Conservation (phyloP, 2,329 filamentous ascomycete genomes). For the Talaromyces sp. region DNA sequence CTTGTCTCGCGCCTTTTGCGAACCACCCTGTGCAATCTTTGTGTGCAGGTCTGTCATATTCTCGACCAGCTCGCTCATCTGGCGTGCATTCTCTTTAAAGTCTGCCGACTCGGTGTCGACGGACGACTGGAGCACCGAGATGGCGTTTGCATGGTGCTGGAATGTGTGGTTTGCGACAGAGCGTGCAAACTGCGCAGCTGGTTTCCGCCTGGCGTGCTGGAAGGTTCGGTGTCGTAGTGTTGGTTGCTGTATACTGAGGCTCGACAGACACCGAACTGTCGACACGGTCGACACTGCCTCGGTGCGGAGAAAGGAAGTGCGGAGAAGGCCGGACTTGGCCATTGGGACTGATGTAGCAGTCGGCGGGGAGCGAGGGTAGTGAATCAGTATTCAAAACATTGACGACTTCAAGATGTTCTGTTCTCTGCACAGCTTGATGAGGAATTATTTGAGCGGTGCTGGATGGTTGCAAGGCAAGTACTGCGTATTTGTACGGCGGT, state of each 20-base stretch:
- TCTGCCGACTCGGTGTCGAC: slow-evolving; percentile 74
- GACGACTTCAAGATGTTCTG: neutral
- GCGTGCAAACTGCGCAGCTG: slow-evolving; percentile 21
- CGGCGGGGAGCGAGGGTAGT: neutral
- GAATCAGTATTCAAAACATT: neutral
- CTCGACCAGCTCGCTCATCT: slow-evolving; percentile 70
- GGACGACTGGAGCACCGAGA: slow-evolving; percentile 71
- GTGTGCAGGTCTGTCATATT: slow-evolving; percentile 66
- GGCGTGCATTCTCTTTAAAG: slow-evolving; percentile 73
- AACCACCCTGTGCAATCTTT: slow-evolving; percentile 69
- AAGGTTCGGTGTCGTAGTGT: slow-evolving; percentile 6
- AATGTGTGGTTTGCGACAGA: slow-evolving; percentile 72
- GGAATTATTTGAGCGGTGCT: neutral
- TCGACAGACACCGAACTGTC: slow-evolving; percentile 15
- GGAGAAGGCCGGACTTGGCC: slow-evolving; percentile 16
- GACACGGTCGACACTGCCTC: slow-evolving; percentile 22
- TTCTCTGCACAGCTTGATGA: neutral
- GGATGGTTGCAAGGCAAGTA: neutral
- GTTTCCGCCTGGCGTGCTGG: neutral
- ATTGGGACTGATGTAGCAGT: slow-evolving; percentile 32
- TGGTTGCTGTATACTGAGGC: slow-evolving; percentile 18
- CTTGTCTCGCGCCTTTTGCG: slow-evolving; percentile 79
- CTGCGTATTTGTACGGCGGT: neutral
- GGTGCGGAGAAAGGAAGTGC: slow-evolving; percentile 30
- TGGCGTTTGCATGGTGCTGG: slow-evolving; percentile 73